phyloP scores from a whole-genome alignment of 2,329 filamentous ascomycete species.

The Trichoderma citrinoviride region DNA sequence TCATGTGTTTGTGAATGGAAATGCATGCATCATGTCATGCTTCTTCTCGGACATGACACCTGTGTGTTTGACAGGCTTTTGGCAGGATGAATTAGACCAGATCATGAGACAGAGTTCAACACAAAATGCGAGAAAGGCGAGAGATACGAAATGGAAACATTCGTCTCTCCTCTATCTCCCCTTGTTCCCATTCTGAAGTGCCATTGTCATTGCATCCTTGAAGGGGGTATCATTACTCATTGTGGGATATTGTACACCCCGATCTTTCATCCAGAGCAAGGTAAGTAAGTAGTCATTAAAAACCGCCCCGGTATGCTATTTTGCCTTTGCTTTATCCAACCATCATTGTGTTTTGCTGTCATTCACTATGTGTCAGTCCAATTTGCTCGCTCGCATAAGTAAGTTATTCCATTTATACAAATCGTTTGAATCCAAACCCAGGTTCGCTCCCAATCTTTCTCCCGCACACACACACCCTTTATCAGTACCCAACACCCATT shows the following conservation, averaged over 20 bases:
- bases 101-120: neutral
- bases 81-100: slow-evolving; percentile 6
- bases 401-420: too few relatives aligned
- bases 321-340: neutral
- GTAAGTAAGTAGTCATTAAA: neutral
- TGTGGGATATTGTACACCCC: neutral
- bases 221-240: neutral
- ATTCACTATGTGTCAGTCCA: neutral
- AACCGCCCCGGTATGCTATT: neutral
- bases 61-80: neutral
- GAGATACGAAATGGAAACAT: neutral
- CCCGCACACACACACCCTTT: too few relatives aligned
- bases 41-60: neutral
- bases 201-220: neutral
- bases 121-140: neutral
- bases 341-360: neutral
- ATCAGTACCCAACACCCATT: too few relatives aligned
- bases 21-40: neutral
- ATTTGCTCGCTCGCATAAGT: neutral
- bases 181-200: neutral
- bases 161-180: neutral
- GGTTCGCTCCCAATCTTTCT: too few relatives aligned
- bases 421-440: too few relatives aligned
- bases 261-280: neutral
- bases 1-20: neutral